Percentiles rank a stretch among this genome's conserved stretches.
These are phyloP conservation scores for Chlamydomonas sp. DNA, from an alignment of 139 green algal species.

Conservation along the genomic window DNA sequence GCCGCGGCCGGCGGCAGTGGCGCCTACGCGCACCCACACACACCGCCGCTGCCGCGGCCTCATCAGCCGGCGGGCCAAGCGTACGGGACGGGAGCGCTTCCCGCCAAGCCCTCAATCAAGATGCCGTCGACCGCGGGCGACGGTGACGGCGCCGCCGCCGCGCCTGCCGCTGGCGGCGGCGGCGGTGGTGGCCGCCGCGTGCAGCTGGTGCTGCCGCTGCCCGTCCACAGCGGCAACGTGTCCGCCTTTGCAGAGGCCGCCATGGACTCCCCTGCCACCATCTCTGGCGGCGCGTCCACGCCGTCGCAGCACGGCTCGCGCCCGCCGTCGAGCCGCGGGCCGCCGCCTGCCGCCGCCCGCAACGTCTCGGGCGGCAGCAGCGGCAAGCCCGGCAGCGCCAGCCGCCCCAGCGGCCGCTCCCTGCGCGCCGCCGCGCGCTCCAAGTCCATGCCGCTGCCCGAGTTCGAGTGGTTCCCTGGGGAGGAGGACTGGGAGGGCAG, in stretches of 20 bases:
- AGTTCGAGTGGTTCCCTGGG: constrained; percentile 16
- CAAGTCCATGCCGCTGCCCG: constrained; percentile 37
- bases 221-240: too few species aligned
- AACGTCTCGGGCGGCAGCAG: not conserved
- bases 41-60: too few species aligned
- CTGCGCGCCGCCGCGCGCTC: not conserved
- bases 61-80: too few species aligned
- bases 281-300: not conserved
- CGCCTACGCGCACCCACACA: too few species aligned
- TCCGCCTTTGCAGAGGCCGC: too few species aligned
- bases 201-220: not conserved
- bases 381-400: not conserved
- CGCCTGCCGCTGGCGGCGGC: not conserved
- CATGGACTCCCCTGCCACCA: not conserved
- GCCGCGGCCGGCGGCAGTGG: not conserved
- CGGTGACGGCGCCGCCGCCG: too few species aligned
- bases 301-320: not conserved
- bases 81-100: too few species aligned
- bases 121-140: too few species aligned
- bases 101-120: too few species aligned
- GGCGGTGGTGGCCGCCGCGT: not conserved
- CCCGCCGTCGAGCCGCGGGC: not conserved
- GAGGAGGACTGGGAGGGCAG: constrained; percentile 10
- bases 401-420: not conserved
- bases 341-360: too few species aligned